Percentiles rank a stretch among this genome's conserved stretches.
Conservation (phyloP, 2,329 filamentous ascomycete genomes). For the Talaromyces amestolkiae region DNA sequence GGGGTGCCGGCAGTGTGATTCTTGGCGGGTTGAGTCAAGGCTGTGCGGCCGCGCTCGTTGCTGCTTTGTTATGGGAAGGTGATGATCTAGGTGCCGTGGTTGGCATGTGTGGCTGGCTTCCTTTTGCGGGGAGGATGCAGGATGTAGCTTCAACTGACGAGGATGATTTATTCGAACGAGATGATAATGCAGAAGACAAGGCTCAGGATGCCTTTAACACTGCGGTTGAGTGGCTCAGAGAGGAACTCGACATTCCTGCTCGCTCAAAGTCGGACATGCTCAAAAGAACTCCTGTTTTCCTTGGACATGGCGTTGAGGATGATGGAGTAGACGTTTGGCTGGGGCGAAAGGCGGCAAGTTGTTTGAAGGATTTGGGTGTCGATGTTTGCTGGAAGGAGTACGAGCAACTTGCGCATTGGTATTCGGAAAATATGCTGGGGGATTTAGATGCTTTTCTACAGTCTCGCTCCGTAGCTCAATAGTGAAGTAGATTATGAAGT, state of each 20-base stretch:
- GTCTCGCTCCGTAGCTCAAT: background rate
- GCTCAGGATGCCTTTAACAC: constrained; percentile 2
- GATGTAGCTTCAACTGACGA: background rate
- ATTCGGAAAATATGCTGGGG: background rate
- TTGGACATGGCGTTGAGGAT: background rate
- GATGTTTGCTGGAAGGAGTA: background rate
- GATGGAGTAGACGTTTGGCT: background rate
- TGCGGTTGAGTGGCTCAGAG: constrained; percentile 1
- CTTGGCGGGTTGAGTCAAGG: constrained; percentile 57
- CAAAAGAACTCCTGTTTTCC: background rate
- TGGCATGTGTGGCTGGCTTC: constrained; percentile 17
- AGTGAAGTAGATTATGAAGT: background rate
- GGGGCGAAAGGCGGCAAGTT: background rate
- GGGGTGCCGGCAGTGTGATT: constrained; percentile 36
- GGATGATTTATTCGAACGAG: background rate
- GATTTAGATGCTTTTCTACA: background rate
- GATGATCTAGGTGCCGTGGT: constrained; percentile 11
- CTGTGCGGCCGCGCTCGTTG: constrained; percentile 48
- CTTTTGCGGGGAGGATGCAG: constrained; percentile 10
- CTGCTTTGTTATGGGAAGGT: constrained; percentile 47
- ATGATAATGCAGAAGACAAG: background rate
- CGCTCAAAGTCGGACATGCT: constrained; percentile 8
- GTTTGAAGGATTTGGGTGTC: background rate
- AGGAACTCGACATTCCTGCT: constrained; percentile 3
- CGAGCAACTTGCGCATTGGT: background rate